Base-by-base conservation (phyloP, 805 yeast species). In the Sporopachydermia quercuum region DNA sequence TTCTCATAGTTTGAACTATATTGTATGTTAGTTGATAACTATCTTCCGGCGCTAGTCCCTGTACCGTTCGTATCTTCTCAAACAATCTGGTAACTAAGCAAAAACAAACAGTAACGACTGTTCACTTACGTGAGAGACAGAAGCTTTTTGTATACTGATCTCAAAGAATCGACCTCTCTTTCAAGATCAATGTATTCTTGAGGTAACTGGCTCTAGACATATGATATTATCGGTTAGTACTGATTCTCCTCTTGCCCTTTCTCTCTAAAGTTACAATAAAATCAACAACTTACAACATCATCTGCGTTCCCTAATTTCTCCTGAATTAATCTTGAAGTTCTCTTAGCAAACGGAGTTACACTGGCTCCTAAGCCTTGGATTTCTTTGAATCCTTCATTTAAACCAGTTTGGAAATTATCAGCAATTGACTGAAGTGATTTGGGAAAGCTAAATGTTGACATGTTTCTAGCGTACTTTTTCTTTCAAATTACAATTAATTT, bases 231-330 rank as follows among this genome's bases (percentile, higher is more conserved):
- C 19, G 36, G 19, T 5, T 14, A 14, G 36, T 5, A 6, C 13
- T 19, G 30, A 19, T 13, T 19, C 30, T 13, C 13, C 13, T 19
- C 6, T 19, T 6, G 15, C 15, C 11, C 15, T 5, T 8, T 8
- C 15, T 34, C 36, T 14, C 6, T 34, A 15, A 15, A n/a, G 18
- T 36, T 37, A 38, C 17, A 4, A 38, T 8, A 11, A n/a, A 37
- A 37, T 19, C 13, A n/a, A 5, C 34, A 4, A 14, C 55, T 3
- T 43, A 54, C 58, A 45, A 81, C 78, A 53, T 84, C 94, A 40
- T 78, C 84, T 33, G 77, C 82, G 48, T 78, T 74, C 37, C 93
- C 93, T 18, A 84, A 70, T 49, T 63, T 71, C 58, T 84, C 94
- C 58, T 82, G 89, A 36, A 84, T 73, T 55, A 78, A 56, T 45